Evolutionary conservation across 441 rosid genomes (phyloP).

Genomic region (Eutrema salsugineum): DNA sequence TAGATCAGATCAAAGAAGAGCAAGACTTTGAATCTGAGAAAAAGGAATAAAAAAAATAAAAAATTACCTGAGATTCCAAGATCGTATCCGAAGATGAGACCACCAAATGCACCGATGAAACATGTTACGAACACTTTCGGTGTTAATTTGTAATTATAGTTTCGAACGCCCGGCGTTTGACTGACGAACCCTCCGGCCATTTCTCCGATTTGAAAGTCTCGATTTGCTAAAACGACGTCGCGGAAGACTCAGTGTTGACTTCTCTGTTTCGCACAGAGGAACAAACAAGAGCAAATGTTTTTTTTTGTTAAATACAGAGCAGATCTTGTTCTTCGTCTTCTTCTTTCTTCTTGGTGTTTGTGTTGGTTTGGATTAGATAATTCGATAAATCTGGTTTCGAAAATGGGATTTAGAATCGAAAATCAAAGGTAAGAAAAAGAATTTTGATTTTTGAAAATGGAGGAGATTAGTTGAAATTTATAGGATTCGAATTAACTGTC

Average conservation of each 20-base stretch:
- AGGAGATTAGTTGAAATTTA: constrained; percentile 16
- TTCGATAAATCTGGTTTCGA: neutral
- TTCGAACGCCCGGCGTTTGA: constrained; percentile 26
- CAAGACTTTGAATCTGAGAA: neutral
- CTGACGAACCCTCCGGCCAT: constrained; percentile 41
- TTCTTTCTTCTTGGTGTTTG: neutral
- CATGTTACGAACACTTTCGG: constrained; percentile 48
- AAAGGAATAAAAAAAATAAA: neutral
- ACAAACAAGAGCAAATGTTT: no score
- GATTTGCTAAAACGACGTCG: constrained; percentile 17
- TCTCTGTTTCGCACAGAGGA: constrained; percentile 8
- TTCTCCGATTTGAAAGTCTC: neutral
- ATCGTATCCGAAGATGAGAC: constrained; percentile 68
- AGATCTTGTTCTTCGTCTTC: constrained; percentile 12
- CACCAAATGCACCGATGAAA: constrained; percentile 63
- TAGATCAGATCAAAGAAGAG: neutral
- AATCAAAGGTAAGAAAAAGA: neutral
- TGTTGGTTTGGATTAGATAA: neutral
- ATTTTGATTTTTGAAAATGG: constrained; percentile 3
- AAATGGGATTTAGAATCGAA: neutral
- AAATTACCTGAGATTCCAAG: constrained; percentile 47
- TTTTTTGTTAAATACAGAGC: no score
- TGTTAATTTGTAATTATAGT: constrained; percentile 43
- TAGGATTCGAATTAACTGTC: constrained; percentile 17
- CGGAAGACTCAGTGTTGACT: constrained; percentile 8